phyloP scores from a whole-genome alignment of 805 yeast species.

The Candida arabinofermentans region DNA sequence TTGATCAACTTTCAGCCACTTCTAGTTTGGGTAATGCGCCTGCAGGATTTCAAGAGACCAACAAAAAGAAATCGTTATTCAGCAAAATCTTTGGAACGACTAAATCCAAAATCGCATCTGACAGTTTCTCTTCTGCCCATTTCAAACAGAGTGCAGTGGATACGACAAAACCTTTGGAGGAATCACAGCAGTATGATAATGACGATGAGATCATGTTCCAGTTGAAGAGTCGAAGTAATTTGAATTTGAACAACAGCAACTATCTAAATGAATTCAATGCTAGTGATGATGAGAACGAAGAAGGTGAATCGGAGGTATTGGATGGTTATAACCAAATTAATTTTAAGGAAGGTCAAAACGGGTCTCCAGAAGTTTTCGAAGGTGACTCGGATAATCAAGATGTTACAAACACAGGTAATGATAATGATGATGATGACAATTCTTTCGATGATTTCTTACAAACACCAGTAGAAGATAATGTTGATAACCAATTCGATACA shows the following conservation, averaged over 20 bases:
- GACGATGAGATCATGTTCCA: constrained; percentile 6
- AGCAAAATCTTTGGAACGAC: constrained; percentile 21
- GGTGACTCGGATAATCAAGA: background rate
- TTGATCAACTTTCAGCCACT: background rate
- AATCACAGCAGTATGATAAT: background rate
- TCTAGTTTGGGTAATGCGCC: constrained; percentile 2
- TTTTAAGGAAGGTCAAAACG: constrained; percentile 1
- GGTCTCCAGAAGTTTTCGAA: background rate
- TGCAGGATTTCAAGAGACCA: background rate
- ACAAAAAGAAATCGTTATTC: constrained; percentile 18
- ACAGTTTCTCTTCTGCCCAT: constrained; percentile 22
- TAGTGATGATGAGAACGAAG: constrained; percentile 14
- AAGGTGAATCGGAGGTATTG: constrained; percentile 7
- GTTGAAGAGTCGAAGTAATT: constrained; percentile 1
- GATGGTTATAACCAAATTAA: constrained; percentile 14
- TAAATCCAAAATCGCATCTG: constrained; percentile 28
- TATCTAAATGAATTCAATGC: constrained; percentile 7
- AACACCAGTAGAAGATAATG: background rate
- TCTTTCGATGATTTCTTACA: constrained; percentile 1
- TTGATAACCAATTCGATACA: background rate
- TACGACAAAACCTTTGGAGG: background rate
- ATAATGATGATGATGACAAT: constrained; percentile 3
- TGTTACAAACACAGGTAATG: background rate
- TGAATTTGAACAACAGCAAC: background rate
- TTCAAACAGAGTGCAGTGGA: constrained; percentile 1